Conservation (phyloP, 257 asterid species). For the Avicennia marina region DNA sequence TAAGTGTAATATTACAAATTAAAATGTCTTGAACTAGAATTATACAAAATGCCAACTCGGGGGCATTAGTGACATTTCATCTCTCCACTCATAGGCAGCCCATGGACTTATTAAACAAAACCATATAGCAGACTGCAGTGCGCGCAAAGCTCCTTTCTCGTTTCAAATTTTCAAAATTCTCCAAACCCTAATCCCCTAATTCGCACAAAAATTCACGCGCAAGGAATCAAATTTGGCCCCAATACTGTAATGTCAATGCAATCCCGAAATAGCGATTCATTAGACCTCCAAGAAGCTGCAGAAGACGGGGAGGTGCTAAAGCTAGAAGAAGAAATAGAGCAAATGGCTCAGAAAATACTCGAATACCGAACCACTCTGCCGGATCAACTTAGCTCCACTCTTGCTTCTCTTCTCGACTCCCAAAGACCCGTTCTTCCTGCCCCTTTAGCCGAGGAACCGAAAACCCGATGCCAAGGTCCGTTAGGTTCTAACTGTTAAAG, state of each 20-base stretch:
- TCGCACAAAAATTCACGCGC: too few species aligned
- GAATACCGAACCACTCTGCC: conserved; percentile 47
- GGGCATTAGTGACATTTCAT: too few species aligned
- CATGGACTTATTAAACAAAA: too few species aligned
- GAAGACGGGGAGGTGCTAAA: conserved; percentile 30
- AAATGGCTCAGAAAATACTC: conserved; percentile 46
- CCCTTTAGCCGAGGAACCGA: conserved; percentile 12
- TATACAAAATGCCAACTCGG: too few species aligned
- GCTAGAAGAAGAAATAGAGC: conserved; percentile 51
- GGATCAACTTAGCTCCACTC: conserved; percentile 41
- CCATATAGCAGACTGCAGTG: too few species aligned
- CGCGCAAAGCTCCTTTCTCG: too few species aligned
- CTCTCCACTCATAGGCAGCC: too few species aligned
- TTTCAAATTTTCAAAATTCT: too few species aligned
- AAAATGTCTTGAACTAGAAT: too few species aligned
- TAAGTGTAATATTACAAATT: too few species aligned
- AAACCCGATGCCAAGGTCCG: conserved; percentile 24
- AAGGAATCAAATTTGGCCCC: conserved; percentile 20
- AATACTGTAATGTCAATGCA: conserved; percentile 23
- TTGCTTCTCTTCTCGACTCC: conserved; percentile 47
- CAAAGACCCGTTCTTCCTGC: conserved; percentile 39
- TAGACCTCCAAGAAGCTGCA: conserved; percentile 29
- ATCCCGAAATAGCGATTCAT: conserved; percentile 24
- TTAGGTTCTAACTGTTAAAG: neutral
- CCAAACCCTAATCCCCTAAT: too few species aligned